Conservation (phyloP, 140 eudicot species). For the Erigeron philadelphicus region DNA sequence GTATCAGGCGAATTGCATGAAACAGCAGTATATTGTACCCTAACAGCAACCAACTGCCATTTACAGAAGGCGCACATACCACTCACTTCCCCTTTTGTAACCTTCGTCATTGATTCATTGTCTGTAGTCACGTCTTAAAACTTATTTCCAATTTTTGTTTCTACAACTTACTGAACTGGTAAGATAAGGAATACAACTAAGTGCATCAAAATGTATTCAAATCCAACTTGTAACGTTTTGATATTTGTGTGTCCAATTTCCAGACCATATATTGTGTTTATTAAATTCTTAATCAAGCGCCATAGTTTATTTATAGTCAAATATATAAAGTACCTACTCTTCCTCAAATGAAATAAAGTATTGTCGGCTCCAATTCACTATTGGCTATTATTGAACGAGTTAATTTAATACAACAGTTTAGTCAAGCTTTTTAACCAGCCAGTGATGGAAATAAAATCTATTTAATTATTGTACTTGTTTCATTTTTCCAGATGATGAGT, state of each 20-base stretch:
- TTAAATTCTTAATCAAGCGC: background rate
- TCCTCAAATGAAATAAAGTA: too few species aligned
- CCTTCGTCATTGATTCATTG: too few species aligned
- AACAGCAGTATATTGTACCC: background rate
- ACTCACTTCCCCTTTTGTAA: background rate
- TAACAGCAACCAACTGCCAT: background rate
- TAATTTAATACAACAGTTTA: background rate
- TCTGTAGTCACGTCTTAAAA: too few species aligned
- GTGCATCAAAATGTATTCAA: background rate
- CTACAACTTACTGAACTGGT: background rate
- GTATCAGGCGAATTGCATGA: background rate
- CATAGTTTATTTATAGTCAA: background rate
- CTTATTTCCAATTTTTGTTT: background rate
- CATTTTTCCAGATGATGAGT: slow-evolving; percentile 82
- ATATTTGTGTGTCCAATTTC: background rate
- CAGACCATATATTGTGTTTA: background rate
- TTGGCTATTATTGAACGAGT: background rate
- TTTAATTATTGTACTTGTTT: background rate
- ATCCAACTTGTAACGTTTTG: background rate
- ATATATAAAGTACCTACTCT: background rate
- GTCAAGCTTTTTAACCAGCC: background rate
- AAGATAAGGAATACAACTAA: background rate
- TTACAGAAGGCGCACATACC: background rate
- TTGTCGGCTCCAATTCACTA: background rate
- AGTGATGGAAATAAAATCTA: background rate